Base-by-base conservation (phyloP, 257 asterid genomes). In the Fraxinus excelsior region DNA sequence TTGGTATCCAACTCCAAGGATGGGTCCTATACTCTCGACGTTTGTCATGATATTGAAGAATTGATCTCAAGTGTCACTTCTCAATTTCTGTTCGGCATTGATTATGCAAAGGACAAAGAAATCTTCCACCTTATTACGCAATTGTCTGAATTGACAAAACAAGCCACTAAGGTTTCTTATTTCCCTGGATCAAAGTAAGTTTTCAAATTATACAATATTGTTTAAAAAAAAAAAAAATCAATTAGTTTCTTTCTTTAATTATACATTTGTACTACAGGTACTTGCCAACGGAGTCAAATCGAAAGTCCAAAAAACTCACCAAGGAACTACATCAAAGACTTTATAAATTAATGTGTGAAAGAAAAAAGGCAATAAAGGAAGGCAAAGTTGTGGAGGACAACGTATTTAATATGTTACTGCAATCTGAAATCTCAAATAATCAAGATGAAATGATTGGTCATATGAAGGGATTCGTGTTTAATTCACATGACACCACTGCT, bases 401-500 rank as follows among this genome's bases (percentile, higher is more conserved):
- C 70, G 58, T 80, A 60, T 74, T 80, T 16, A 56, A 77, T 19
- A 71, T 69, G 67, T 28, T 80, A 28, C 60, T 80, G 79, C 26
- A 69, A 13, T 68, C 79, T 40, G 76, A 80, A 6, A 62, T 73
- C 34, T 35, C 53, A 1, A 21, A 74, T 7, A 35, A 9, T 12
- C 44, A 42, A 4, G 79, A 68, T 0, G 67, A 60, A 60, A 67
- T 74, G 56, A 51, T 74, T 34, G 79, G 76, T 35, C 67, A 68
- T 38, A 51, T 73, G 75, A 80, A 74, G 74, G 28, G 70, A 16
- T 80, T 74, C 16, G 14, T n/a, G 14, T 60, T 60, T 10, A 23
- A 21, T 23, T 7, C 31, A 58, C 11, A 77, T 28, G 88, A 79
- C 37, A 79, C 88, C 7, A 74, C 84, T 11, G 80, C 90, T 0